Evolutionary conservation across 1,284 basidiomycete genomes (phyloP), one percentile per base, ranked within the genome.

Genomic region (Sporisorium iseilematis-ciliati): DNA sequence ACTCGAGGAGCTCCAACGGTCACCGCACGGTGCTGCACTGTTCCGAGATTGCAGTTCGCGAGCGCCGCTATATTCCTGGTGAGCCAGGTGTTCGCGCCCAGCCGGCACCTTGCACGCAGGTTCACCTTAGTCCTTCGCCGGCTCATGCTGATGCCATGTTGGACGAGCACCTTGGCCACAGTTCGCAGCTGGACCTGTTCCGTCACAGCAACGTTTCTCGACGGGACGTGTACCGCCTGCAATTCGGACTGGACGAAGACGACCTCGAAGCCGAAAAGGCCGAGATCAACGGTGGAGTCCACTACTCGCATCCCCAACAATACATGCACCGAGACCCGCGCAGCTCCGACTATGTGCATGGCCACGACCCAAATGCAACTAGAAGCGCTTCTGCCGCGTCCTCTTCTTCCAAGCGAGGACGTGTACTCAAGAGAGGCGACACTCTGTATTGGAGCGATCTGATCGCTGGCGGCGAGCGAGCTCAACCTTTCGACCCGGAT

Each of bases 11-110:
- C 46, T 86, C 86, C 4, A 94, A 94, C 84, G 92, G 92, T 6
- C 93, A 95, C 83, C 91, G 93, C 25, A 94, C 92, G 81, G 93
- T 95, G 31, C 93, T 94, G 84, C 92, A 94, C 86, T 91, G 92
- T 55, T 89, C 87, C 78, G 92, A 93, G 85, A 90, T 94, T 55
- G 78, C 85, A n/a, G 89, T 90, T 11, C 88, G 89, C 33, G 91
- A 93, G 82, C 89, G 93, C 35, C 88, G 89, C 71, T 92, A 92
- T 80, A 87, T 92, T 57, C 87, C 87, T 26, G 88, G 89, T 62
- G 92, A 94, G 83, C 89, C 89, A 5, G 92, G 92, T 29, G 90
- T 93, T 26, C 54, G 72, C 14, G 66, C 74, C 11, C 63, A 65
- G 26, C 26, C 59, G 12, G 51, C 54, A 23, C 58, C 70, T 20